Percentiles rank a stretch among this genome's conserved stretches.
Conservation (phyloP, 164 flowering plant genomes). For the Annona squamosa region DNA sequence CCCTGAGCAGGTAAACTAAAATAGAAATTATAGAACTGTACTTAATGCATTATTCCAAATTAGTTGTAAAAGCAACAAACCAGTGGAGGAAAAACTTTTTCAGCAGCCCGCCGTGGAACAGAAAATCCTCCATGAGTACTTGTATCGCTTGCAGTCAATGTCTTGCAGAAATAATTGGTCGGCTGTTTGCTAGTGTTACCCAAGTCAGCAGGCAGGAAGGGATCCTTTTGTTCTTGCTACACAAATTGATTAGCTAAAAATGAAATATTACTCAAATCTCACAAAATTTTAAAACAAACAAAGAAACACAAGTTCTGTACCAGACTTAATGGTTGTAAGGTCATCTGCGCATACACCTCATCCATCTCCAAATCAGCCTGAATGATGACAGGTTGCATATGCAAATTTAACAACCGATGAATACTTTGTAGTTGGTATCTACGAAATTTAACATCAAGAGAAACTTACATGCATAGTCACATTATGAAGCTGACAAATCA, state of each 20-base stretch:
- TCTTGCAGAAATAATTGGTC: conserved; percentile 83
- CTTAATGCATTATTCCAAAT: not conserved
- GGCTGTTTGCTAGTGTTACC: conserved; percentile 79
- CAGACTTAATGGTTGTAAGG: conserved; percentile 80
- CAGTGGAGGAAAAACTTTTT: conserved; percentile 88
- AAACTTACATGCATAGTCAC: conserved; percentile 90
- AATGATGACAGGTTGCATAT: conserved; percentile 13
- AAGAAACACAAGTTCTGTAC: conserved; percentile 24
- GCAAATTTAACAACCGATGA: not conserved
- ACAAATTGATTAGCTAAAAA: conserved; percentile 2
- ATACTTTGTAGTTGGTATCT: not conserved
- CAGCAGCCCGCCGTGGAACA: conserved; percentile 93
- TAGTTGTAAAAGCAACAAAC: conserved; percentile 24
- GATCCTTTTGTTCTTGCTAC: conserved; percentile 91
- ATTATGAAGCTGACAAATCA: conserved; percentile 88
- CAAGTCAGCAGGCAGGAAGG: conserved; percentile 66
- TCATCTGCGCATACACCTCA: conserved; percentile 96
- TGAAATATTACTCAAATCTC: not conserved
- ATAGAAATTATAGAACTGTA: not conserved
- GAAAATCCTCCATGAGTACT: conserved; percentile 97
- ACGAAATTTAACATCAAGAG: not conserved
- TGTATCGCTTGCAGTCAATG: conserved; percentile 88
- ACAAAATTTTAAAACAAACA: not conserved
- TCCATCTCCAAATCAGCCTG: conserved; percentile 94
- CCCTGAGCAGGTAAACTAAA: not conserved